Evolutionary conservation across 176 grass and related monocot species (phyloP).

Genomic region (Juncus effusus): DNA sequence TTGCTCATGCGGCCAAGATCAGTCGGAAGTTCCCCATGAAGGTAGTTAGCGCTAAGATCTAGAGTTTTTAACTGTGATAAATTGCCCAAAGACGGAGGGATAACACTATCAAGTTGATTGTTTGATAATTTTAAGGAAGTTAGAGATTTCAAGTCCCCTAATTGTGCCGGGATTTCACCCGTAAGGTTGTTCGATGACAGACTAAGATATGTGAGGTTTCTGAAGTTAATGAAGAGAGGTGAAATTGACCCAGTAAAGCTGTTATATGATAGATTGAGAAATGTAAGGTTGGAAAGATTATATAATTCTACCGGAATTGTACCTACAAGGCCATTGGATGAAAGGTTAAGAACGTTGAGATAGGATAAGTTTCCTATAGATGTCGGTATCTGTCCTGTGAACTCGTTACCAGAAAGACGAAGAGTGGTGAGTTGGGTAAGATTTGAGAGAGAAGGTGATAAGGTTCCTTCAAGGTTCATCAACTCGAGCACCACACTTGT

Average conservation of each 20-base stretch:
- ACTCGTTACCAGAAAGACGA: slow-evolving; percentile 50
- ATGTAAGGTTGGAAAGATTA: slow-evolving; percentile 41
- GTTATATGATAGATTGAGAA: slow-evolving; percentile 94
- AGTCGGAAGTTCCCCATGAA: slow-evolving; percentile 51
- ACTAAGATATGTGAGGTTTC: slow-evolving; percentile 45
- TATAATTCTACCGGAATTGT: slow-evolving; percentile 45
- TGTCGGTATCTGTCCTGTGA: slow-evolving; percentile 54
- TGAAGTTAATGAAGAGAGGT: slow-evolving; percentile 37
- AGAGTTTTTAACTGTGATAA: slow-evolving; percentile 46
- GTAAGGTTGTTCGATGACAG: slow-evolving; percentile 90
- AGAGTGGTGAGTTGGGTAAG: slow-evolving; percentile 36
- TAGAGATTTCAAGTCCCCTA: slow-evolving; percentile 45
- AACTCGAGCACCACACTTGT: slow-evolving; percentile 11
- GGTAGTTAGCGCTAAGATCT: slow-evolving; percentile 73
- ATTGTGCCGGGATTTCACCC: slow-evolving; percentile 52
- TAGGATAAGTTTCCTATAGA: slow-evolving; percentile 37
- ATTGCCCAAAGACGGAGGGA: slow-evolving; percentile 54
- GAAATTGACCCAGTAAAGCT: slow-evolving; percentile 57
- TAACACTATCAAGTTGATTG: slow-evolving; percentile 63
- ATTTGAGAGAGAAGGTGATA: slow-evolving; percentile 39
- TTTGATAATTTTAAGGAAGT: slow-evolving; percentile 60
- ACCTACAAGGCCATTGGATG: slow-evolving; percentile 45
- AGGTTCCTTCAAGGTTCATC: slow-evolving; percentile 5
- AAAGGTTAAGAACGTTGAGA: slow-evolving; percentile 50
- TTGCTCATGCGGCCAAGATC: slow-evolving; percentile 59